A percentile compares a stretch with the other conserved stretches of the same genome.
These are phyloP conservation scores for Clavariopsis aquatica DNA, from an alignment of 495 filamentous ascomycete genomes.

Conservation along the genomic window DNA sequence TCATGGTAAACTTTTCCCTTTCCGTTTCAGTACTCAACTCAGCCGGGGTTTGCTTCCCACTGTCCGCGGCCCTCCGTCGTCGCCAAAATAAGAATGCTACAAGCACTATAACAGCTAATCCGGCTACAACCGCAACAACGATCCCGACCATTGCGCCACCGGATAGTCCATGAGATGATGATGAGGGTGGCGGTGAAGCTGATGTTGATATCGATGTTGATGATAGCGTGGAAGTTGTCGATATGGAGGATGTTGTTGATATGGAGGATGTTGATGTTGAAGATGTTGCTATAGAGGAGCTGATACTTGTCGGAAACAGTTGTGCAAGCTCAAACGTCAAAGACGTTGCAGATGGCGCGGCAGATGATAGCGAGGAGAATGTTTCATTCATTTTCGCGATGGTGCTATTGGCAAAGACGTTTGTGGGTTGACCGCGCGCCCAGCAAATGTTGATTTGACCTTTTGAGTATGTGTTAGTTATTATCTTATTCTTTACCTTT, in stretches of 20 bases:
- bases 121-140: not conserved
- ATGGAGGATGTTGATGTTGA: not conserved
- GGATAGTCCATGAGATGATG: not conserved
- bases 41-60: no score
- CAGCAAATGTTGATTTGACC: conserved; percentile 27
- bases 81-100: no score
- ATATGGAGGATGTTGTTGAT: not conserved
- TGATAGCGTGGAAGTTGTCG: not conserved
- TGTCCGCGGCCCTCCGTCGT: no score
- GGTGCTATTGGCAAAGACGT: not conserved
- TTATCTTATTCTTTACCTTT: no score
- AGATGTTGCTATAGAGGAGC: not conserved
- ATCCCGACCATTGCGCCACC: not conserved
- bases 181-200: not conserved
- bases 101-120: no score
- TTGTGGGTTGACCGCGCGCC: conserved; percentile 1
- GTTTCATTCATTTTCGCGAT: not conserved
- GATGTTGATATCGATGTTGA: not conserved
- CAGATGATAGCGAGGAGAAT: conserved; percentile 5
- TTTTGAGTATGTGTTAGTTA: not conserved
- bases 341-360: not conserved
- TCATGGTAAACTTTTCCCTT: no score
- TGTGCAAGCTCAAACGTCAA: not conserved
- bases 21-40: no score
- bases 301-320: not conserved